Evolutionary conservation across 208 protist species (phyloP).

Genomic region (Trichomonas gallinae): DNA sequence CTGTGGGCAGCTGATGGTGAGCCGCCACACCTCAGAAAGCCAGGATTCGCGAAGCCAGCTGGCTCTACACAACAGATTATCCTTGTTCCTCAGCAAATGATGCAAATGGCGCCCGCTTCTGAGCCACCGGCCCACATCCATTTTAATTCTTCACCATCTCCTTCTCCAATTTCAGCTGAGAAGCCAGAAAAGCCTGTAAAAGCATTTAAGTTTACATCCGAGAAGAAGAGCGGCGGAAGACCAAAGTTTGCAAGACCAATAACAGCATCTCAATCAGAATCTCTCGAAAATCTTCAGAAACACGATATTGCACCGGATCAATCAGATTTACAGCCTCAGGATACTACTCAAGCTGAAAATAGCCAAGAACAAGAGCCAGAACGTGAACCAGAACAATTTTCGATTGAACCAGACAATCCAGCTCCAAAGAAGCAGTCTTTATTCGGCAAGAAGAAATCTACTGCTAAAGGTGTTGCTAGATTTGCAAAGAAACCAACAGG

Average conservation of each 20-base stretch:
- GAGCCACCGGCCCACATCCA: not conserved
- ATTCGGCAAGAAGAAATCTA: not conserved
- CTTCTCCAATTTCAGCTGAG: not conserved
- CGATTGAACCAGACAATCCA: not conserved
- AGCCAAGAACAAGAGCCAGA: not conserved
- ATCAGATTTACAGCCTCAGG: no score
- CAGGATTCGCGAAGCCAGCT: not conserved
- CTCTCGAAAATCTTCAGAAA: not conserved
- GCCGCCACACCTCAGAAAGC: not conserved
- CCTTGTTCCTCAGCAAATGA: not conserved
- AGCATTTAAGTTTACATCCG: not conserved
- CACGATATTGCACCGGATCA: not conserved
- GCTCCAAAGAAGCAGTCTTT: not conserved
- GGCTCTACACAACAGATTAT: not conserved
- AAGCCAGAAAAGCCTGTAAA: not conserved
- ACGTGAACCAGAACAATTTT: not conserved
- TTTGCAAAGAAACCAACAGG: not conserved
- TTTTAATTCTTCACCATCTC: not conserved
- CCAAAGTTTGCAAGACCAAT: not conserved
- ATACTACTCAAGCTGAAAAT: not conserved
- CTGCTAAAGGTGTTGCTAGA: not conserved
- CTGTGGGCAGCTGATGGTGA: not conserved
- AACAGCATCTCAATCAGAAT: not conserved
- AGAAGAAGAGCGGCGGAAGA: not conserved
- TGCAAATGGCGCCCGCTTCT: not conserved